Percentiles rank a stretch among this genome's conserved stretches.
These are phyloP conservation scores for Fonsecaea multimorphosa DNA, from an alignment of 2,329 filamentous ascomycete genomes.

Conservation along the genomic window DNA sequence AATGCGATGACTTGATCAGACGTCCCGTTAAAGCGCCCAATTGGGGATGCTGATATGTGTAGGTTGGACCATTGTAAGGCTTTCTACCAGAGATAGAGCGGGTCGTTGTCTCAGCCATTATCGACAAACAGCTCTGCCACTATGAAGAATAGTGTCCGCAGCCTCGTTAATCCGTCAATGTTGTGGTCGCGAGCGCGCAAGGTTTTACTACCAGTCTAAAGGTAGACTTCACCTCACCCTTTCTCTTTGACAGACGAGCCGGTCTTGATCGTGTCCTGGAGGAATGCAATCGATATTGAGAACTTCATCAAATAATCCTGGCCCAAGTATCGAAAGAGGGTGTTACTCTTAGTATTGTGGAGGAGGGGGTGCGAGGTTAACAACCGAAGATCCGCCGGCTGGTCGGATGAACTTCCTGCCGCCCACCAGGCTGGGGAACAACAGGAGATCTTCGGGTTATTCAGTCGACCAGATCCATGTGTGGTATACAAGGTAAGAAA, in stretches of 20 bases:
- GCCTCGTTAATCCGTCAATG: too few relatives aligned
- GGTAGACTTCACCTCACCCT: too few relatives aligned
- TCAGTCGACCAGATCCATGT: background rate
- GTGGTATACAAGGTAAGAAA: background rate
- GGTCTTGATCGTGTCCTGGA: too few relatives aligned
- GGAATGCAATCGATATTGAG: too few relatives aligned
- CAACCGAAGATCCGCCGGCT: background rate
- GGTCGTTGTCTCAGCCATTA: background rate
- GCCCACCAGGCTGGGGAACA: background rate
- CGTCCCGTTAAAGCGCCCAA: constrained; percentile 26
- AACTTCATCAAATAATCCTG: too few relatives aligned
- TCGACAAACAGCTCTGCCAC: background rate
- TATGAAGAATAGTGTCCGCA: too few relatives aligned
- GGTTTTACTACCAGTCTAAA: too few relatives aligned
- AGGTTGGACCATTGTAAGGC: constrained; percentile 19
- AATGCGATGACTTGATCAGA: constrained; percentile 14
- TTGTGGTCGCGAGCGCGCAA: too few relatives aligned
- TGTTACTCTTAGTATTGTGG: too few relatives aligned
- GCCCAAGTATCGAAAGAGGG: too few relatives aligned
- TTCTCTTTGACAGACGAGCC: too few relatives aligned
- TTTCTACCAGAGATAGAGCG: background rate
- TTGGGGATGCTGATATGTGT: constrained; percentile 19
- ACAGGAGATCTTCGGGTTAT: background rate
- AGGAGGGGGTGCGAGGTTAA: too few relatives aligned
- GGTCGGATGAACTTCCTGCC: background rate